Evolutionary conservation across 2,329 filamentous ascomycete genomes (phyloP), one percentile per base, ranked within the genome.

Genomic region (Penicillium sp.): DNA sequence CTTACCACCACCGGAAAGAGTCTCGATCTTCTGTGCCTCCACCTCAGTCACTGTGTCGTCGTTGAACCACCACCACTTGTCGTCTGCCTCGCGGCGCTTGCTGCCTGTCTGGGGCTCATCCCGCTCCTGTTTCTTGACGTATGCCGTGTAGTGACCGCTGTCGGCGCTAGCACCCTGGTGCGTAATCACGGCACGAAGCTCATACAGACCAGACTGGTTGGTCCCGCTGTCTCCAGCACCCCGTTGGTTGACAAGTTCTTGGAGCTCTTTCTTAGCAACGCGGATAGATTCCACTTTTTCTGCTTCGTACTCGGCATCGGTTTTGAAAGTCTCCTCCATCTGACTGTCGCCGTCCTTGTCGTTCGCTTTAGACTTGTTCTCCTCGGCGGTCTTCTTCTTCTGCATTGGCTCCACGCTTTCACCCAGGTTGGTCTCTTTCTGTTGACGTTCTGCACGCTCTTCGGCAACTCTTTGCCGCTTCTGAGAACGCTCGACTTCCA

Each of bases 61-160:
- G 75, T 99, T 97, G 83, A 99, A 99, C 93, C 94, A 99, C 93
- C 94, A 99, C 94, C 94, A 99, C 69, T 92, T 96, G 70, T 96
- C 91, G 71, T 96, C 91, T 69, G 89, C 86, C 53, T 84, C 86
- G 6, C 64, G 62, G 45, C 65, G 65, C 79, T 91, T 90, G 64
- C 90, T 91, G 21, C 71, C 72, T 21, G 88, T 90, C 69, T 87
- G 85, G 16, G 87, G 82, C 66, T 95, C 89, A 53, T 75, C 68
- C 3, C 72, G 67, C 57, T 91, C 87, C 60, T 88, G 82, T 83
- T 99, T 97, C 83, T 97, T 99, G 66, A 99, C 90, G 72, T 96
- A 99, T 0, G 92, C 88, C 5, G 95, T 99, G 81, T 99, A 99
- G 77, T 99, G 94, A 8, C 94, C 94, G 68, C 93, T 97, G 76